Evolutionary conservation across 2,329 filamentous ascomycete species (phyloP).

Genomic region (Thelonectria discophora): DNA sequence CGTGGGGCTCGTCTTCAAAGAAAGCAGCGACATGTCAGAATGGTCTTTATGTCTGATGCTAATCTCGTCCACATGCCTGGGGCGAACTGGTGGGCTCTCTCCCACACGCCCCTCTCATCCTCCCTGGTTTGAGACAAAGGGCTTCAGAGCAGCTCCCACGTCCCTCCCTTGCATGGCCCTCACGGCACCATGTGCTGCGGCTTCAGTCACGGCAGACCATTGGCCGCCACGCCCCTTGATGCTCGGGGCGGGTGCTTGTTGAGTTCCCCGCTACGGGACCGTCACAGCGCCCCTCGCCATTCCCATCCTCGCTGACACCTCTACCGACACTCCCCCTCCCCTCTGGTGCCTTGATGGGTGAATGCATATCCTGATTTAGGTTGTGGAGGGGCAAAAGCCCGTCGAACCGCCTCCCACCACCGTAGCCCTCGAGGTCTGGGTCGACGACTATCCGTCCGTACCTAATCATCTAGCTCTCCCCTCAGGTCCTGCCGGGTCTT

Average conservation of each 20-base stretch:
- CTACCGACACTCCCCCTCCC: constrained; percentile 1
- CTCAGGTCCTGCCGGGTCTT: constrained; percentile 39
- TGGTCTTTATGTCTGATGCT: constrained; percentile 48
- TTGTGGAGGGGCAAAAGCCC: constrained; percentile 41
- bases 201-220: constrained; percentile 39
- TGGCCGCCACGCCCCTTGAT: constrained; percentile 40
- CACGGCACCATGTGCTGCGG: constrained; percentile 49
- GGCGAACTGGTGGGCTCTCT: constrained; percentile 30
- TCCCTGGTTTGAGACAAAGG: constrained; percentile 29
- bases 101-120: constrained; percentile 36
- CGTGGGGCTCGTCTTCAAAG: constrained; percentile 29
- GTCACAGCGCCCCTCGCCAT: constrained; percentile 34
- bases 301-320: constrained; percentile 23
- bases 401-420: constrained; percentile 9
- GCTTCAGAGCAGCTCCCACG: constrained; percentile 16
- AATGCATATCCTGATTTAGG: constrained; percentile 44
- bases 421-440: constrained; percentile 46
- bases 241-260: constrained; percentile 40
- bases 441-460: constrained; percentile 32
- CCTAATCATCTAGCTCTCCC: constrained; percentile 30
- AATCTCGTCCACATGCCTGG: constrained; percentile 55
- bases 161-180: constrained; percentile 51
- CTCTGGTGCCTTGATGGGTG: constrained; percentile 42
- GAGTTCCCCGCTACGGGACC: constrained; percentile 36
- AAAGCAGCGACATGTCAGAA: constrained; percentile 41